A percentile compares a stretch with the other conserved stretches of the same genome.
Conservation (phyloP, 495 filamentous ascomycete genomes). For the Amphirosellinia nigrospora region DNA sequence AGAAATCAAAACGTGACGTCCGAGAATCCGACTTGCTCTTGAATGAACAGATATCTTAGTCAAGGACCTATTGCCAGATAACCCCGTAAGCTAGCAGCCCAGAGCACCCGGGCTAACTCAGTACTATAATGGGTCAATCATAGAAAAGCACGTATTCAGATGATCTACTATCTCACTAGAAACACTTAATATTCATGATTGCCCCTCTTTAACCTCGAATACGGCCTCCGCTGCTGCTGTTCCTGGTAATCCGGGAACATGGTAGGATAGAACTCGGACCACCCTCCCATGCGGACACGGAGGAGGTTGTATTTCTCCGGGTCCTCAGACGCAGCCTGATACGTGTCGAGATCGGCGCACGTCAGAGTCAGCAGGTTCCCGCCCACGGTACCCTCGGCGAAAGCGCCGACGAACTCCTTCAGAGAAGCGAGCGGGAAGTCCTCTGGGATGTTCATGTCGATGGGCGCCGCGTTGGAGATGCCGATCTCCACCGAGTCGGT, state of each 20-base stretch:
- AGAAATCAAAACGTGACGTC: too few relatives aligned
- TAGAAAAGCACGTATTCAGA: too few relatives aligned
- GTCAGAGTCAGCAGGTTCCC: constrained; percentile 27
- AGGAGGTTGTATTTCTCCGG: constrained; percentile 28
- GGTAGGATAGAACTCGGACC: constrained; percentile 28
- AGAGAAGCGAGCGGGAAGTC: constrained; percentile 21
- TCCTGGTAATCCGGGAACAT: constrained; percentile 30
- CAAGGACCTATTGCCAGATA: too few relatives aligned
- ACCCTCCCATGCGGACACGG: constrained; percentile 27
- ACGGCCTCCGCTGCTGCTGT: constrained; percentile 25
- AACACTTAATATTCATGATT: background rate
- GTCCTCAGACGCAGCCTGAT: constrained; percentile 22
- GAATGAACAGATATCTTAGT: too few relatives aligned
- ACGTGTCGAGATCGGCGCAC: constrained; percentile 26
- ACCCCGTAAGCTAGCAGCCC: too few relatives aligned
- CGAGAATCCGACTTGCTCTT: too few relatives aligned
- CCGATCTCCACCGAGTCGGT: constrained; percentile 9
- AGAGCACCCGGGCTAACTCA: too few relatives aligned
- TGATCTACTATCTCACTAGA: background rate
- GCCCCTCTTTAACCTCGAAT: constrained; percentile 11
- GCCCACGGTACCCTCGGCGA: constrained; percentile 20
- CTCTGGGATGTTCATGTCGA: constrained; percentile 32
- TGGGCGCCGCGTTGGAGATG: constrained; percentile 27
- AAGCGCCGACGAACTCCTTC: constrained; percentile 8
- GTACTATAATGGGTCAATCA: too few relatives aligned